These are phyloP conservation scores for Boletus pseudo-olivaceus DNA, from an alignment of 768 basidiomycete genomes.

Conservation along the genomic window DNA sequence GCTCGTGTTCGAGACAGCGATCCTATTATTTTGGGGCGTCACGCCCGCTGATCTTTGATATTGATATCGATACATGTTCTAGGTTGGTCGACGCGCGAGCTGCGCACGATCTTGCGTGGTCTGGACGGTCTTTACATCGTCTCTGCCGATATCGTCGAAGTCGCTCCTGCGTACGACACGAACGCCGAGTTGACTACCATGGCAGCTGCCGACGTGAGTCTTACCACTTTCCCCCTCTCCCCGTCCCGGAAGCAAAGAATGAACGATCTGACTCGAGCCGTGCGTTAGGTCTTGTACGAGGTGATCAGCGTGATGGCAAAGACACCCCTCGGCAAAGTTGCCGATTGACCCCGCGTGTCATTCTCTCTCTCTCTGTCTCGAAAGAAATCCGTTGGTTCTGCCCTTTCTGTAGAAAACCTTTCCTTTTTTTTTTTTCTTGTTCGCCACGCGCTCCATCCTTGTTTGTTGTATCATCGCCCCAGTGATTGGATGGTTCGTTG, in stretches of 20 bases:
- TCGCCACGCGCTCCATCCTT: background rate
- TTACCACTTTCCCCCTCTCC: no score
- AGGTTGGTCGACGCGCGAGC: slow-evolving; percentile 76
- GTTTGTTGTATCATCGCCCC: no score
- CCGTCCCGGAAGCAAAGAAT: no score
- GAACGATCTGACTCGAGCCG: no score
- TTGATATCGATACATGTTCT: background rate
- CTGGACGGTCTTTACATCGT: slow-evolving; percentile 74
- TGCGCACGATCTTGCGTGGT: slow-evolving; percentile 72
- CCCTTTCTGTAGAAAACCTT: background rate
- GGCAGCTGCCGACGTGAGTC: slow-evolving; percentile 57
- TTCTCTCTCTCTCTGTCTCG: no score
- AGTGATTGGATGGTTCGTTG: background rate
- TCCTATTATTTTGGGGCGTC: background rate
- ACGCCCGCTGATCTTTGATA: background rate
- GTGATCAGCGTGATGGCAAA: slow-evolving; percentile 78
- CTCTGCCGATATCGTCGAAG: slow-evolving; percentile 82
- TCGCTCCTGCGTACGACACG: slow-evolving; percentile 76
- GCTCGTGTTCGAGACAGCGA: no score
- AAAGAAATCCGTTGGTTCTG: background rate
- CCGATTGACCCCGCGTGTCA: slow-evolving; percentile 7
- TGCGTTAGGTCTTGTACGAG: slow-evolving; percentile 60
- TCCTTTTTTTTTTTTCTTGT: background rate
- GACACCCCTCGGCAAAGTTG: slow-evolving; percentile 65
- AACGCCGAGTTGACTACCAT: slow-evolving; percentile 62